Conservation (phyloP, 139 green algal genomes). For the Chlamydomonas incerta region DNA sequence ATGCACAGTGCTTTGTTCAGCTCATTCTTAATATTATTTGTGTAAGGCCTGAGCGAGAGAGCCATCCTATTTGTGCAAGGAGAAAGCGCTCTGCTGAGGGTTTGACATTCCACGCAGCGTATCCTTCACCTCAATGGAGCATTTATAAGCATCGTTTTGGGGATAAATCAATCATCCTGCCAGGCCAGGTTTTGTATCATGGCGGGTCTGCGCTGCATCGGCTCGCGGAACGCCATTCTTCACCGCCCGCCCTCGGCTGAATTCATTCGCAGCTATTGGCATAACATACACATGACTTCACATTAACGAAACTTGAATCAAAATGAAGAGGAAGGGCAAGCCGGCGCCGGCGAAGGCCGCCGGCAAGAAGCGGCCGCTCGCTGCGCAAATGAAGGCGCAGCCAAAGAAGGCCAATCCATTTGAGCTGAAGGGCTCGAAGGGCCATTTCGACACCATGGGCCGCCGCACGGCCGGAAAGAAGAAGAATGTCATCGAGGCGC, state of each 20-base stretch:
- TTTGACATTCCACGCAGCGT: too few relatives aligned
- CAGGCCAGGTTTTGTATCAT: too few relatives aligned
- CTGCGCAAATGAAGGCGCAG: slow-evolving; percentile 22
- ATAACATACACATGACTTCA: background rate
- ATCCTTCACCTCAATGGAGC: too few relatives aligned
- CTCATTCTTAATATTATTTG: slow-evolving; percentile 13
- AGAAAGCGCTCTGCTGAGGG: background rate
- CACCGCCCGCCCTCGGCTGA: too few relatives aligned
- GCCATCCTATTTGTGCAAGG: slow-evolving; percentile 1
- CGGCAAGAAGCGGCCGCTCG: slow-evolving; percentile 10
- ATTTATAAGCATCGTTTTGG: too few relatives aligned
- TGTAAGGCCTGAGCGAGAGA: slow-evolving; percentile 25
- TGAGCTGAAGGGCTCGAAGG: slow-evolving; percentile 59
- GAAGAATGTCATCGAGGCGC: slow-evolving; percentile 66
- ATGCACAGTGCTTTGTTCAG: slow-evolving; percentile 58
- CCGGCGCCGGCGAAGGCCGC: slow-evolving; percentile 8
- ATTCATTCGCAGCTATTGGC: background rate
- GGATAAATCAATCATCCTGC: too few relatives aligned
- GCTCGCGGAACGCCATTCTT: too few relatives aligned
- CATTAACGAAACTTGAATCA: background rate
- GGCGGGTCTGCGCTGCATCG: too few relatives aligned
- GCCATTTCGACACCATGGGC: slow-evolving; percentile 67
- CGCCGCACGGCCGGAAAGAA: slow-evolving; percentile 40
- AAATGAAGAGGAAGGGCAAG: slow-evolving; percentile 5
- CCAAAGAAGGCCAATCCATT: slow-evolving; percentile 65